Conservation (phyloP, 495 filamentous ascomycete species). For the Neurospora sp. region DNA sequence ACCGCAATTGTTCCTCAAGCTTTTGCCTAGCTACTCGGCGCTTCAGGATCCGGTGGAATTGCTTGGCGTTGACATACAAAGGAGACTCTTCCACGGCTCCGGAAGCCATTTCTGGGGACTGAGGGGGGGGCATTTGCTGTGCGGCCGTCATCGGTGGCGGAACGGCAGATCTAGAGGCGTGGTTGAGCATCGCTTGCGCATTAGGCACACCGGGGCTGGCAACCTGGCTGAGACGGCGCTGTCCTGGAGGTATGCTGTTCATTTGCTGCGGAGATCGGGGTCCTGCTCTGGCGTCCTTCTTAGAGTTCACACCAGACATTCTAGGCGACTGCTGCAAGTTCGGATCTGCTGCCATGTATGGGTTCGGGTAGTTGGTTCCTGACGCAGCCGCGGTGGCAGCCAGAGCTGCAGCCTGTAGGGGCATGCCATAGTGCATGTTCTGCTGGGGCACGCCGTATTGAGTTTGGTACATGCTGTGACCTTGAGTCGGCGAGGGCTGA, state of each 20-base stretch:
- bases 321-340: conserved; percentile 52
- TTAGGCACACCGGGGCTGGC: conserved; percentile 51
- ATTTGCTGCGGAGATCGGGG: conserved; percentile 55
- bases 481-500: conserved; percentile 41
- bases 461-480: conserved; percentile 50
- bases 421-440: conserved; percentile 52
- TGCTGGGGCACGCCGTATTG: conserved; percentile 47
- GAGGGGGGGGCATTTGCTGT: conserved; percentile 50
- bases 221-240: conserved; percentile 53
- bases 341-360: conserved; percentile 45
- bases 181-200: conserved; percentile 49
- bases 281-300: conserved; percentile 46
- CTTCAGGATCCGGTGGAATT: conserved; percentile 96
- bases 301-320: conserved; percentile 36
- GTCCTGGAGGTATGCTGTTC: conserved; percentile 35
- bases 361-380: conserved; percentile 41
- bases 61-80: conserved; percentile 96
- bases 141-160: conserved; percentile 38
- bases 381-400: conserved; percentile 60
- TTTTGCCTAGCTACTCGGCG: conserved; percentile 85
- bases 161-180: conserved; percentile 32
- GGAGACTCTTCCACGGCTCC: conserved; percentile 82
- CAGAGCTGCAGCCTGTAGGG: conserved; percentile 58
- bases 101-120: conserved; percentile 73
- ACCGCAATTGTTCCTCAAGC: conserved; percentile 78